A percentile compares a stretch with the other conserved stretches of the same genome.
Conservation (phyloP, 2,329 filamentous ascomycete genomes). For the Aspergillus pseudoviridinutans region DNA sequence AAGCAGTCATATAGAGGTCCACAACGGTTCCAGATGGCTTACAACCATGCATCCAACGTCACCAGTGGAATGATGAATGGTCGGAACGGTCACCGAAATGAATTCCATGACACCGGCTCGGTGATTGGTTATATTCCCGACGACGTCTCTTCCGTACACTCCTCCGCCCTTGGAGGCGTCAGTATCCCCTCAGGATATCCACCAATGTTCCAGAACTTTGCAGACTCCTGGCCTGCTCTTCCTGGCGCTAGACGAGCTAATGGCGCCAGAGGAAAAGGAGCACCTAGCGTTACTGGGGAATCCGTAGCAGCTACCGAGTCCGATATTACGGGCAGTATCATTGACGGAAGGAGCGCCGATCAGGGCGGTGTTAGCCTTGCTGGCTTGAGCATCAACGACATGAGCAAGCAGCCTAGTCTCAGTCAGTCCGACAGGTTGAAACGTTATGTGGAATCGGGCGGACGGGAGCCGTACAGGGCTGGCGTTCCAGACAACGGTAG, state of each 20-base stretch:
- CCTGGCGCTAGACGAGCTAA: slow-evolving; percentile 63
- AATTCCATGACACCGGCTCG: slow-evolving; percentile 73
- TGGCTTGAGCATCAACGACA: slow-evolving; percentile 70
- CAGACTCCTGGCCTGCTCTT: slow-evolving; percentile 83
- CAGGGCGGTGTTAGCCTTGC: slow-evolving; percentile 87
- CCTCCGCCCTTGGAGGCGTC: slow-evolving; percentile 80
- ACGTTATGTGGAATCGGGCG: slow-evolving; percentile 85
- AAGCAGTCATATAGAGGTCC: slow-evolving; percentile 88
- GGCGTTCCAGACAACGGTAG: slow-evolving; percentile 56
- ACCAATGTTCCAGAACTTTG: slow-evolving; percentile 92
- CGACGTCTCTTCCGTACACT: slow-evolving; percentile 93
- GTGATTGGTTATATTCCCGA: slow-evolving; percentile 95
- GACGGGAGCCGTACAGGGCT: slow-evolving; percentile 55
- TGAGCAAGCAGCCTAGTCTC: slow-evolving; percentile 66
- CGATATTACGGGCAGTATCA: slow-evolving; percentile 73
- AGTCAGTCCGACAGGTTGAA: slow-evolving; percentile 89
- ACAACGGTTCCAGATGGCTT: slow-evolving; percentile 79
- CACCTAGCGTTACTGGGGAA: slow-evolving; percentile 80
- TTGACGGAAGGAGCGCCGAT: slow-evolving; percentile 65
- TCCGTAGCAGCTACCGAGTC: slow-evolving; percentile 90
- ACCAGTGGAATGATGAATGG: slow-evolving; percentile 51
- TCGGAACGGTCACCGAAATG: slow-evolving; percentile 46
- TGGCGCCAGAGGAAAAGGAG: slow-evolving; percentile 63
- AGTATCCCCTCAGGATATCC: slow-evolving; percentile 81
- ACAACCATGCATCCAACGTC: slow-evolving; percentile 62